Evolutionary conservation across 768 basidiomycete genomes (phyloP), one percentile per base, ranked within the genome.

Genomic region (Lentinula aciculospora): DNA sequence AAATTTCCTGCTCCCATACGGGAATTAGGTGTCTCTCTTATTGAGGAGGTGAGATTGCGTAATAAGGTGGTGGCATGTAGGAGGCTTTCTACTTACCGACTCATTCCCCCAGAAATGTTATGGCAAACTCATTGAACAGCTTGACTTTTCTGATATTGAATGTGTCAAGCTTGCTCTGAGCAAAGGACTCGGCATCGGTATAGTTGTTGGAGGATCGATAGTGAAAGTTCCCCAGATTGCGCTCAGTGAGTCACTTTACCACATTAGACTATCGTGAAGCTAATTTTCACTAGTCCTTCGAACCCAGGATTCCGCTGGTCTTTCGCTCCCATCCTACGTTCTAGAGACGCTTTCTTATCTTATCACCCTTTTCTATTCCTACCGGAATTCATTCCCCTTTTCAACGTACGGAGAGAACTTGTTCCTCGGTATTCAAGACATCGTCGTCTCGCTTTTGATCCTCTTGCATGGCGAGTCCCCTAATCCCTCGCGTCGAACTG

Each of bases 321-420:
- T 99, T 25, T 94, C 92, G 0, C 72, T 98, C 1, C 76, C 89
- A 2, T 89, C 93, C 5, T 97, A 94, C 70, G 71, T 89, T 51
- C 85, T 99, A 21, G 96, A 98, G 68, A 98, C 96, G 0, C 76
- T 92, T 29, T 82, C 91, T 0, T 97, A 97, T 64, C 89, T 88
- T 27, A 94, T 99, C 65, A 93, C 87, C 0, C 81, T 94, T 27
- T 85, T 85, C 15, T 99, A 98, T 73, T 88, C 94, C 3, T 84
- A 83, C 65, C 80, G 92, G 21, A 88, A 91, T 67, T 71, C 76
- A 25, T 98, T 95, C 71, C 94, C 97, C 0, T 97, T 97, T 77
- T 93, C 92, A n/a, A 98, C 97, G 0, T 99, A 98, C 59, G 97
- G 97, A 66, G 97, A 99, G 72, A 98, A 96, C 76, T 69, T 94